These are phyloP conservation scores for Heterobasidion occidentale DNA, from an alignment of 1,284 basidiomycete genomes.

Conservation along the genomic window DNA sequence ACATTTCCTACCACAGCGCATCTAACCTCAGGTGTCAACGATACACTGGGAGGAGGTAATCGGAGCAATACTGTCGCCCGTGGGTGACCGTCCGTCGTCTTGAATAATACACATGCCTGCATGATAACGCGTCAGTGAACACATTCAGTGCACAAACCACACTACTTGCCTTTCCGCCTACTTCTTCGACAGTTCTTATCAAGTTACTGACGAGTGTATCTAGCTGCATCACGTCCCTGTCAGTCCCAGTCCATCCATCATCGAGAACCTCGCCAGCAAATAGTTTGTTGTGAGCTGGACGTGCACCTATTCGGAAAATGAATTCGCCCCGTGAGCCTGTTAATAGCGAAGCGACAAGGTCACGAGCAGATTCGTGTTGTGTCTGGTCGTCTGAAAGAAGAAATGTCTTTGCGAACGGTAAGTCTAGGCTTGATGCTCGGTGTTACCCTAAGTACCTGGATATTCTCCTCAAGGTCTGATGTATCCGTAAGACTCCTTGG, in stretches of 20 bases:
- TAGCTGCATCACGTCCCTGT: constrained; percentile 43
- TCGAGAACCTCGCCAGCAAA: constrained; percentile 43
- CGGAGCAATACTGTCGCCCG: constrained; percentile 56
- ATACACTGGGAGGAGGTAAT: constrained; percentile 64
- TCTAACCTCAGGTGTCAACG: constrained; percentile 79
- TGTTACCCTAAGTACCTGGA: constrained; percentile 38
- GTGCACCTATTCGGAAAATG: constrained; percentile 59
- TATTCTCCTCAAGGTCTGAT: constrained; percentile 45
- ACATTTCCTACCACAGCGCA: constrained; percentile 95
- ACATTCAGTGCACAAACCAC: neutral
- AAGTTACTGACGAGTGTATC: constrained; percentile 37
- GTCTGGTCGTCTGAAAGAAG: constrained; percentile 36
- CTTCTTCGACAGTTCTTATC: constrained; percentile 49
- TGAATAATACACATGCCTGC: constrained; percentile 51
- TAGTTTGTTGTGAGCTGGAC: constrained; percentile 45
- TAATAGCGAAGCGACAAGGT: constrained; percentile 55
- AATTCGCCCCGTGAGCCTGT: constrained; percentile 64
- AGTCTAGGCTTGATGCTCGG: neutral
- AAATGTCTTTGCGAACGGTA: constrained; percentile 27
- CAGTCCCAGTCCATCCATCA: constrained; percentile 47
- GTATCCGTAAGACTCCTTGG: constrained; percentile 17
- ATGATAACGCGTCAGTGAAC: neutral
- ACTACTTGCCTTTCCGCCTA: constrained; percentile 60
- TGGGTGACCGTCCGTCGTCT: constrained; percentile 36
- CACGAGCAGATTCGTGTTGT: constrained; percentile 47